Evolutionary conservation across 345 rosid species (phyloP).

Genomic region (Brassica juncea): DNA sequence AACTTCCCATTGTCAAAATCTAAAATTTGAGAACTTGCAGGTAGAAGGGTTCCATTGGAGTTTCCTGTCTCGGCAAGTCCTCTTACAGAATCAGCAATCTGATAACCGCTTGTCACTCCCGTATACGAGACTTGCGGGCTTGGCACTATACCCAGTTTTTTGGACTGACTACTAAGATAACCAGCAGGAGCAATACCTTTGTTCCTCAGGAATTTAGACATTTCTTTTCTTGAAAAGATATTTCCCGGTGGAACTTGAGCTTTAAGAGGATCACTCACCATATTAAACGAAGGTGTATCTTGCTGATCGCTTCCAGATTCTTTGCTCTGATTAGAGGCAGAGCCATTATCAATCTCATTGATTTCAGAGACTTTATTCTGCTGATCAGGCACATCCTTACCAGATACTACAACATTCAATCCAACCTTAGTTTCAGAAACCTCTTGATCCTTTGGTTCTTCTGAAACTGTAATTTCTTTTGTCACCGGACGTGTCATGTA

Average conservation of each 20-base stretch:
- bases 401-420: conserved; percentile 33
- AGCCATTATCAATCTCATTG: conserved; percentile 33
- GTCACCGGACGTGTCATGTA: conserved; percentile 56
- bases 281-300: conserved; percentile 38
- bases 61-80: conserved; percentile 40
- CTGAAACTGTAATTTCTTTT: conserved; percentile 41
- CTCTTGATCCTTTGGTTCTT: conserved; percentile 42
- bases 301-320: conserved; percentile 40
- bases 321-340: conserved; percentile 37
- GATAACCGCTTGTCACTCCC: conserved; percentile 27
- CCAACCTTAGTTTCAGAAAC: conserved; percentile 37
- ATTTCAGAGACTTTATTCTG: conserved; percentile 31
- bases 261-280: conserved; percentile 66
- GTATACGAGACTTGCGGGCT: conserved; percentile 42
- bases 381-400: conserved; percentile 32
- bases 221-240: conserved; percentile 79
- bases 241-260: conserved; percentile 83
- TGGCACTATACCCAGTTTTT: conserved; percentile 44
- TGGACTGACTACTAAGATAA: conserved; percentile 49
- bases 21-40: conserved; percentile 38
- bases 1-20: conserved; percentile 39
- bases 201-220: conserved; percentile 68
- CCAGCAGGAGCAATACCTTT: conserved; percentile 57
- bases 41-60: conserved; percentile 42
- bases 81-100: conserved; percentile 30